Base-by-base conservation (phyloP, 768 basidiomycete genomes). In the Rhizopogon roseolus region DNA sequence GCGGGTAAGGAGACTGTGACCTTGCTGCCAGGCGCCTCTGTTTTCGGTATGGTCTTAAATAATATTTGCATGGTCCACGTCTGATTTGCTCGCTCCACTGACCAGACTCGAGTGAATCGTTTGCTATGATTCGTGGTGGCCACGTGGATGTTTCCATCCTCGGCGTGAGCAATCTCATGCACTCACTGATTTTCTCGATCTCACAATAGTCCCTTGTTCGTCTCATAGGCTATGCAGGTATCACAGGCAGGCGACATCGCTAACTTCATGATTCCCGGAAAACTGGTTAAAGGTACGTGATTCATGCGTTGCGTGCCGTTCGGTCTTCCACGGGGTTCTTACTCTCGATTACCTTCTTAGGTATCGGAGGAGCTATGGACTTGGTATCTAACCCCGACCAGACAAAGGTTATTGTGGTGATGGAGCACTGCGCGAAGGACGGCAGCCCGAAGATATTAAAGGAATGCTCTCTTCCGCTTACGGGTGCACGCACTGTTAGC, bases 261-360 rank as follows among this genome's bases (percentile, higher is more conserved):
- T 53, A 98, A 98, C 76, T 98, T 93, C 67, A 98, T 97, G 95
- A 94, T 97, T 64, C 95, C 94, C 2, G 92, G 93, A 13, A 96
- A 97, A 74, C 80, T 93, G 67, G 79, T 93, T 34, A 92, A 90
- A 77, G 88, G 88, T 81, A 58, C 11, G 59, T 53, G 40, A 45
- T 19, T 38, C 6, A n/a, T 25, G 16, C 17, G 19, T 22, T 22
- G n/a, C 5, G 17, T n/a, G 39, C 14, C 41, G 17, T 19, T 43
- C 43, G 49, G 17, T 41, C 36, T 42, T 41, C 39, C 4, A 45
- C 27, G 13, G 11, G 46, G 43, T 53, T 53, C 52, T 67, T 43
- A 60, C 52, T 27, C 28, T 17, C 38, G 22, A 45, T 14, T 17
- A n/a, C 11, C 64, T 54, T 53, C 16, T 49, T 63, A 88, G 90